Conservation (phyloP, 371 early-diverging fungal species). For the Lichtheimia hyalospora region DNA sequence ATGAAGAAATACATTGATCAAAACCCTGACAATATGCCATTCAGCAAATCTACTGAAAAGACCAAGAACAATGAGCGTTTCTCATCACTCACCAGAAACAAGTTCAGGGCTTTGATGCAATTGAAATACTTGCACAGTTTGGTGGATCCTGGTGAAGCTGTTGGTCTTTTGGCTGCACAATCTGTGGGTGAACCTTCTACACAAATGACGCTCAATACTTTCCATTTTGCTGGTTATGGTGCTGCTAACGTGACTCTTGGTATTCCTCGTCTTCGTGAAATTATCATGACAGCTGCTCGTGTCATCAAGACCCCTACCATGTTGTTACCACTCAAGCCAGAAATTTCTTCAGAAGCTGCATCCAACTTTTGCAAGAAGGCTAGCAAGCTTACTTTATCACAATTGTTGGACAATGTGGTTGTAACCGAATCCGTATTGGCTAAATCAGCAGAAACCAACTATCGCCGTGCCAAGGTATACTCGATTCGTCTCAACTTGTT, state of each 20-base stretch:
- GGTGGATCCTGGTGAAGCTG: constrained; percentile 98
- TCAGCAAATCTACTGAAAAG: constrained; percentile 42
- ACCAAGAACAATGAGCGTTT: constrained; percentile 61
- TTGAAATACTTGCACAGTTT: constrained; percentile 92
- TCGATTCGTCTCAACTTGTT: constrained; percentile 85
- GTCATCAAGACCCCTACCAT: constrained; percentile 96
- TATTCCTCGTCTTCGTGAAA: constrained; percentile 99
- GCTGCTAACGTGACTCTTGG: constrained; percentile 99
- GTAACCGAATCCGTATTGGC: constrained; percentile 64
- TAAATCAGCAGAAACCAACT: constrained; percentile 49
- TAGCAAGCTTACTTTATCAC: constrained; percentile 72
- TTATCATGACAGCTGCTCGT: constrained; percentile 98
- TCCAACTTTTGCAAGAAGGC: constrained; percentile 63
- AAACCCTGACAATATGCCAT: constrained; percentile 66
- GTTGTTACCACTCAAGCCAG: constrained; percentile 76
- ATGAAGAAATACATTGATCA: constrained; percentile 71
- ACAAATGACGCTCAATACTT: constrained; percentile 99
- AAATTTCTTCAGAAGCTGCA: constrained; percentile 61
- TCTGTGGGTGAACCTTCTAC: constrained; percentile 99
- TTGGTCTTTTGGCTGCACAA: constrained; percentile 99
- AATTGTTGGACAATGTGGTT: constrained; percentile 81
- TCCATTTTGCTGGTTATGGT: constrained; percentile 99
- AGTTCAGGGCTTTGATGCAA: constrained; percentile 90
- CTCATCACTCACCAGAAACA: constrained; percentile 55
- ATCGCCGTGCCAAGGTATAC: constrained; percentile 67